A percentile compares a stretch with the other conserved stretches of the same genome.
phyloP scores from a whole-genome alignment of 345 rosid species.

The Erucastrum elatum region DNA sequence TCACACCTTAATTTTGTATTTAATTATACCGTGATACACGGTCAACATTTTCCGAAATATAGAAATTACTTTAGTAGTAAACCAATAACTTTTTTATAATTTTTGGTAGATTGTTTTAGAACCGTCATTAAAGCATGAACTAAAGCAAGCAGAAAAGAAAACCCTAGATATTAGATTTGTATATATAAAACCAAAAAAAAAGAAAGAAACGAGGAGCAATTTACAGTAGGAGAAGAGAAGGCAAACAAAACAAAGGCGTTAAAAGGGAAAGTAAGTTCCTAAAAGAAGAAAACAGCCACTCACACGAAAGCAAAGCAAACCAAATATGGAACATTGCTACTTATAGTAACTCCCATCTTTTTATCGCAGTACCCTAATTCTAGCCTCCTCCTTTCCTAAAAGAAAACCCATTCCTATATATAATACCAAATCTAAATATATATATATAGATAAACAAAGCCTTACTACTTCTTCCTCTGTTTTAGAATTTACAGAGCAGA shows the following conservation, averaged over 20 bases:
- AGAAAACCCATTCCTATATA: slow-evolving; percentile 23
- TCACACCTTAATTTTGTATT: background rate
- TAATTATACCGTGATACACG: background rate
- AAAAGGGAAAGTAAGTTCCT: slow-evolving; percentile 20
- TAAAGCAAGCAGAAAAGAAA: slow-evolving; percentile 2
- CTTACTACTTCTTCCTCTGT: background rate
- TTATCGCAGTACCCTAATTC: slow-evolving; percentile 35
- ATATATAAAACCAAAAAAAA: background rate
- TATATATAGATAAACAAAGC: slow-evolving; percentile 9
- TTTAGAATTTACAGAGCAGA: slow-evolving; percentile 1
- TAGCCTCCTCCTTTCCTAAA: slow-evolving; percentile 33
- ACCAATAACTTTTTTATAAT: background rate
- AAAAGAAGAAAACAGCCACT: slow-evolving; percentile 40
- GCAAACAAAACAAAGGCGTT: slow-evolving; percentile 18
- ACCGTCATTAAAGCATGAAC: slow-evolving; percentile 20
- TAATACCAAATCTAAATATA: background rate
- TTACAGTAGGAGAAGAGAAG: background rate
- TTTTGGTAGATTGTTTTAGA: slow-evolving; percentile 4
- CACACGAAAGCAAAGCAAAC: slow-evolving; percentile 38
- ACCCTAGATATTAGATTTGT: background rate
- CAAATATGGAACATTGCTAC: slow-evolving; percentile 41
- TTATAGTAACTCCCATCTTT: slow-evolving; percentile 39
- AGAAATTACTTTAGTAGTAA: background rate
- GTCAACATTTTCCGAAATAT: background rate
- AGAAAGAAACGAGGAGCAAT: background rate